A percentile compares a stretch with the other conserved stretches of the same genome.
phyloP scores from a whole-genome alignment of 495 filamentous ascomycete species.

The Cryomyces antarcticus region DNA sequence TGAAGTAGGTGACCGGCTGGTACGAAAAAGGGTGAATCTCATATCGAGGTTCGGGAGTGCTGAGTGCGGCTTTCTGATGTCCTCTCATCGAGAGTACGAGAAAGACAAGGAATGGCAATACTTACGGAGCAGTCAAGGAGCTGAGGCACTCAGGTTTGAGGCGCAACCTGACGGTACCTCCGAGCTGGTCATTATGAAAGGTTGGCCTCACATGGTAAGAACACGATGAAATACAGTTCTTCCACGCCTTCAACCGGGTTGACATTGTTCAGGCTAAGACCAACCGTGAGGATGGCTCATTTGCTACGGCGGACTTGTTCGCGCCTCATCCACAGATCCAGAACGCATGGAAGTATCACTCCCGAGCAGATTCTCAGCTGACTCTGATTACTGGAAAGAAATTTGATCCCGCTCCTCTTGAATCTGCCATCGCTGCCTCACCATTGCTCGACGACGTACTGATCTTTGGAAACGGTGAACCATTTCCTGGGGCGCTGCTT shows the following conservation, averaged over 20 bases:
- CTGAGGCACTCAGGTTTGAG: slow-evolving; percentile 31
- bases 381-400: slow-evolving; percentile 48
- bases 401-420: slow-evolving; percentile 42
- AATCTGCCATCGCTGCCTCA: slow-evolving; percentile 23
- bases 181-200: slow-evolving; percentile 36
- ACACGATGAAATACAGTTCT: background rate
- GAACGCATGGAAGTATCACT: slow-evolving; percentile 38
- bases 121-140: slow-evolving; percentile 24
- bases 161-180: slow-evolving; percentile 26
- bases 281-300: slow-evolving; percentile 37
- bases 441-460: slow-evolving; percentile 22
- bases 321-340: slow-evolving; percentile 28
- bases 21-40: slow-evolving; percentile 26
- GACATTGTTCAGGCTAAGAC: slow-evolving; percentile 19
- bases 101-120: slow-evolving; percentile 49
- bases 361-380: slow-evolving; percentile 37
- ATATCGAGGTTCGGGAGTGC: slow-evolving; percentile 35
- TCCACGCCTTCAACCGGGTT: background rate
- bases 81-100: slow-evolving; percentile 27
- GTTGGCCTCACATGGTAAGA: slow-evolving; percentile 37
- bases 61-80: slow-evolving; percentile 35
- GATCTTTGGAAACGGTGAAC: slow-evolving; percentile 26
- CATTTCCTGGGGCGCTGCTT: slow-evolving; percentile 26
- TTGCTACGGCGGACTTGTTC: slow-evolving; percentile 38
- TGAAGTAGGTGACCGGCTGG: slow-evolving; percentile 25